A percentile compares a stretch with the other conserved stretches of the same genome.
Evolutionary conservation across 2,329 filamentous ascomycete species (phyloP).

Genomic region (Trichoderma breve): DNA sequence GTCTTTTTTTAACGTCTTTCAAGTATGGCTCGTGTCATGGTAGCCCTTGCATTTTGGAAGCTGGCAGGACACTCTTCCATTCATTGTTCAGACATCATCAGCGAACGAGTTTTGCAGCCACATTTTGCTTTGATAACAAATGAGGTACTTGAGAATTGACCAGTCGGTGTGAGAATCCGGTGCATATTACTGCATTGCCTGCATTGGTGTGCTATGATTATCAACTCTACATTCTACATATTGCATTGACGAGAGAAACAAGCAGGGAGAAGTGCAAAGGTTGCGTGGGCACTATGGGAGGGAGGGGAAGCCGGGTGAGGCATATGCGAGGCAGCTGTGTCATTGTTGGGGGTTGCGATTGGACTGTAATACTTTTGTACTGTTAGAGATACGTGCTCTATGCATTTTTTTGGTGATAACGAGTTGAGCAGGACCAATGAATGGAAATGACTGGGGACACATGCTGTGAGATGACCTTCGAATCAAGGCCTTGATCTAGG

Average conservation of each 20-base stretch:
- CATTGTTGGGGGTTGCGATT: not conserved
- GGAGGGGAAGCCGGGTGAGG: not conserved
- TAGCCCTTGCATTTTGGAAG: constrained; percentile 13
- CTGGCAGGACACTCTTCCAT: constrained; percentile 16
- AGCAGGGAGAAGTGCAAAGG: not conserved
- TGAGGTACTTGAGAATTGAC: constrained; percentile 3
- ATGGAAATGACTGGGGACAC: not conserved
- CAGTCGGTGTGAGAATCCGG: constrained; percentile 1
- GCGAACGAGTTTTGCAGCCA: constrained; percentile 7
- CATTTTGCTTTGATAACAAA: constrained; percentile 2
- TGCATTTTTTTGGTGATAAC: not conserved
- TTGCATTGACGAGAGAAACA: not conserved
- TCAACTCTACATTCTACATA: not conserved
- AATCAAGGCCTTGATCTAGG: not conserved
- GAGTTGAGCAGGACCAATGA: not conserved
- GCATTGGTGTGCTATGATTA: not conserved
- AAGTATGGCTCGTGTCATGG: not conserved
- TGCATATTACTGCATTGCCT: not conserved
- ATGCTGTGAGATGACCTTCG: not conserved
- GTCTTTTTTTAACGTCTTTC: not conserved
- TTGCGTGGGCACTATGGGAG: not conserved
- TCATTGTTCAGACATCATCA: constrained; percentile 15
- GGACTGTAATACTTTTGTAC: not conserved
- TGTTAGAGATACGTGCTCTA: not conserved
- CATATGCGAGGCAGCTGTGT: not conserved